These are phyloP conservation scores for Hypoxylon subgilvum DNA, from an alignment of 495 filamentous ascomycete species.

Conservation along the genomic window DNA sequence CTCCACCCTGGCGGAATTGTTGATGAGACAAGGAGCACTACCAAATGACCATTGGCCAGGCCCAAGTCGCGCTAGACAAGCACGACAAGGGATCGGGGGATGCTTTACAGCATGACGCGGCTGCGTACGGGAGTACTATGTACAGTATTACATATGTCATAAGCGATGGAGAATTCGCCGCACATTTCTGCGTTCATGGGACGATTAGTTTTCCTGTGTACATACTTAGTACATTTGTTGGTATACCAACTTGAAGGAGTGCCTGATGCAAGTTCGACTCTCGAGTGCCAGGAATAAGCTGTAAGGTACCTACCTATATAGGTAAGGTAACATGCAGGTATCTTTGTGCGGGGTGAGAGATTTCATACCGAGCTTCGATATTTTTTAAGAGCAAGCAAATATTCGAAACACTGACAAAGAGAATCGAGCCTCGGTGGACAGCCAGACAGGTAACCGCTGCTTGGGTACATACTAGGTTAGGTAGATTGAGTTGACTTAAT, in stretches of 20 bases:
- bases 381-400: no score
- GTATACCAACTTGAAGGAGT: no score
- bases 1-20: conserved; percentile 36
- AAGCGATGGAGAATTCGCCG: conserved; percentile 27
- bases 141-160: conserved; percentile 17
- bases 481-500: conserved; percentile 3
- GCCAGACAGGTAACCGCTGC: no score
- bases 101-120: conserved; percentile 39
- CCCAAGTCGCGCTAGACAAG: conserved; percentile 48
- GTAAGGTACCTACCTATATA: no score
- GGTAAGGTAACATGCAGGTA: no score
- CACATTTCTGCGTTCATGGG: conserved; percentile 34
- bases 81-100: conserved; percentile 34
- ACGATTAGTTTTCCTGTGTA: conserved; percentile 19
- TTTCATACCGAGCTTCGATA: no score
- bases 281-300: no score
- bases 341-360: no score
- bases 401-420: neutral
- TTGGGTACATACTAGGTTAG: no score
- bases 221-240: neutral
- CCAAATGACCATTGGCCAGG: conserved; percentile 41
- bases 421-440: conserved; percentile 18
- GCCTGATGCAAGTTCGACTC: no score
- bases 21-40: conserved; percentile 36
- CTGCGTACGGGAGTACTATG: conserved; percentile 16